Percentiles rank a stretch among this genome's conserved stretches.
Evolutionary conservation across 2,329 filamentous ascomycete species (phyloP).

Genomic region (Xylariales sp.): DNA sequence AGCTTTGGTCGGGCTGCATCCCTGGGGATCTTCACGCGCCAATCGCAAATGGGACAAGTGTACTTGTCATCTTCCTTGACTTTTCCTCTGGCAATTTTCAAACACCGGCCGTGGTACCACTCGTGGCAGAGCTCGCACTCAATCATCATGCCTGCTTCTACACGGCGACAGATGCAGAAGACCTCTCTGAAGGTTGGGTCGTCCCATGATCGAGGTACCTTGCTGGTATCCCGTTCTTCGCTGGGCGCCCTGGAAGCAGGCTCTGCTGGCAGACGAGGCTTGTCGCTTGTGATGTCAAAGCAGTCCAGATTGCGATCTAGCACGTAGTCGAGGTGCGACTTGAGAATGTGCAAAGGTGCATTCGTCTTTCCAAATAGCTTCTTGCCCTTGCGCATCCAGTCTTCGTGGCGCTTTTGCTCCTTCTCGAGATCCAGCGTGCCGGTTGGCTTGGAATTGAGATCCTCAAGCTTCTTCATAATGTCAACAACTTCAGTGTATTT

Average conservation of each 20-base stretch:
- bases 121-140: conserved; percentile 98
- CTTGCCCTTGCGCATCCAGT: conserved; percentile 98
- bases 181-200: conserved; percentile 69
- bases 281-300: conserved; percentile 81
- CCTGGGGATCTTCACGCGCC: conserved; percentile 92
- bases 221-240: conserved; percentile 41
- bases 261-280: conserved; percentile 84
- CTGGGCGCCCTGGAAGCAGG: conserved; percentile 80
- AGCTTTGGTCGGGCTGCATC: conserved; percentile 94
- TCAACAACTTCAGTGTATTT: conserved; percentile 88
- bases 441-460: conserved; percentile 86
- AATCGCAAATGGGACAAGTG: conserved; percentile 96
- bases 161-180: conserved; percentile 91
- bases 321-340: conserved; percentile 91
- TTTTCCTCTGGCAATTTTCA: conserved; percentile 96
- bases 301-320: conserved; percentile 84
- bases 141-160: conserved; percentile 98
- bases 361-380: conserved; percentile 98
- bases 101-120: conserved; percentile 98
- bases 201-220: conserved; percentile 49
- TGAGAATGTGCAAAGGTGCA: conserved; percentile 91
- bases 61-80: conserved; percentile 99
- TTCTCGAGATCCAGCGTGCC: conserved; percentile 92
- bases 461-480: conserved; percentile 80
- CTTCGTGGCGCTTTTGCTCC: conserved; percentile 90